phyloP scores from a whole-genome alignment of 768 basidiomycete genomes.

The Sporobolomyces roseus region DNA sequence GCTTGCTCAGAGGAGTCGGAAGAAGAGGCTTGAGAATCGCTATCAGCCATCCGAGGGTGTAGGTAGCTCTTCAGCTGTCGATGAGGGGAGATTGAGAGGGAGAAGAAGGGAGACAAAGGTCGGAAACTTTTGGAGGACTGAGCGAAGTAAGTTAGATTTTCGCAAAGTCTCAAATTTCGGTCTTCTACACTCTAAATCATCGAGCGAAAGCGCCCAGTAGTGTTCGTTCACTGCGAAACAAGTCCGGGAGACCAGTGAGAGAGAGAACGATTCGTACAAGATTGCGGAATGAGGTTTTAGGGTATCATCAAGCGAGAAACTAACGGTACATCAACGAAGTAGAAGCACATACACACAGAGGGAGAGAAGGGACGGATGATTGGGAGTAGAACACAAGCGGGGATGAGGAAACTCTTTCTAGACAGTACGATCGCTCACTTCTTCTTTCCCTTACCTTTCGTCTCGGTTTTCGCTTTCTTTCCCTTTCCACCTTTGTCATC shows the following conservation, averaged over 20 bases:
- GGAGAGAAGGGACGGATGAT: conserved; percentile 1
- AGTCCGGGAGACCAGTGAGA: too few relatives aligned
- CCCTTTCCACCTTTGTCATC: conserved; percentile 36
- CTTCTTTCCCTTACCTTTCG: conserved; percentile 37
- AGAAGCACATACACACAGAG: not conserved
- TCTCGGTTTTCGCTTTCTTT: conserved; percentile 35
- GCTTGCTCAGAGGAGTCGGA: too few relatives aligned
- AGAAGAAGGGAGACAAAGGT: not conserved
- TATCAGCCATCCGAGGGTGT: conserved; percentile 11
- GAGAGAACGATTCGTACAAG: too few relatives aligned
- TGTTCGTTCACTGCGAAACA: too few relatives aligned
- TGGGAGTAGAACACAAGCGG: not conserved
- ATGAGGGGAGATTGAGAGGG: not conserved
- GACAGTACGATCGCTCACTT: conserved; percentile 14
- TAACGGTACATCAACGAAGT: too few relatives aligned
- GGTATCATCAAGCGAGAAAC: too few relatives aligned
- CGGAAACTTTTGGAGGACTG: too few relatives aligned
- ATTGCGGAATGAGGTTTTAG: too few relatives aligned
- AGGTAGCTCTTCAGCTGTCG: too few relatives aligned
- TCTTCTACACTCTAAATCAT: too few relatives aligned
- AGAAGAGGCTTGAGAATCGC: not conserved
- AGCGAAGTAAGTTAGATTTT: not conserved
- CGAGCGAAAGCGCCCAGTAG: too few relatives aligned
- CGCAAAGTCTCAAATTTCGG: too few relatives aligned
- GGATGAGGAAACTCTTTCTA: not conserved